Conservation (phyloP, 2,329 filamentous ascomycete species). For the Mollisiaceae sp. region DNA sequence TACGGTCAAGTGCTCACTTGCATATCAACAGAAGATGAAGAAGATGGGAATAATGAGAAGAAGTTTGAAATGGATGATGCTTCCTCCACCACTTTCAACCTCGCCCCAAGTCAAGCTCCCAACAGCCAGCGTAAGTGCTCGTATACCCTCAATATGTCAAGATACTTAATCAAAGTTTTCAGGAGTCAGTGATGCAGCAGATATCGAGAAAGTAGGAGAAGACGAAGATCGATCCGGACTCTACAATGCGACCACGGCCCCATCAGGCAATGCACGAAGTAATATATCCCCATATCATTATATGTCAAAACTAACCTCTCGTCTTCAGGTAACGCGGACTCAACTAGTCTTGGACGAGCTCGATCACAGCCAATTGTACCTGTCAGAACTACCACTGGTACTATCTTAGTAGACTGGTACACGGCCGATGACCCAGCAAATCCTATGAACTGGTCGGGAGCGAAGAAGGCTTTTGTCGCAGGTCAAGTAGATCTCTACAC, state of each 20-base stretch:
- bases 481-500: conserved; percentile 49
- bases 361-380: conserved; percentile 11
- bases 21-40: neutral
- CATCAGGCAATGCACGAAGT: neutral
- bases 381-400: conserved; percentile 13
- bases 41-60: conserved; percentile 1
- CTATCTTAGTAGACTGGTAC: conserved; percentile 21
- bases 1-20: neutral
- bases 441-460: conserved; percentile 56
- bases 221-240: neutral
- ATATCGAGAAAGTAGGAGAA: neutral
- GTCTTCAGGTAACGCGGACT: neutral
- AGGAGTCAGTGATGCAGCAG: neutral
- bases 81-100: neutral
- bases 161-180: neutral
- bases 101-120: neutral
- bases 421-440: conserved; percentile 43
- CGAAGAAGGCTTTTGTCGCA: conserved; percentile 48
- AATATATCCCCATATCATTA: too few relatives aligned
- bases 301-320: too few relatives aligned
- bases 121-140: neutral
- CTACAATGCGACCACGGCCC: neutral
- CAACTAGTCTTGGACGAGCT: neutral
- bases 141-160: neutral
- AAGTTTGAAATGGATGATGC: neutral